phyloP scores from a whole-genome alignment of 2,329 filamentous ascomycete species.

The Clonostachys rhizophaga region DNA sequence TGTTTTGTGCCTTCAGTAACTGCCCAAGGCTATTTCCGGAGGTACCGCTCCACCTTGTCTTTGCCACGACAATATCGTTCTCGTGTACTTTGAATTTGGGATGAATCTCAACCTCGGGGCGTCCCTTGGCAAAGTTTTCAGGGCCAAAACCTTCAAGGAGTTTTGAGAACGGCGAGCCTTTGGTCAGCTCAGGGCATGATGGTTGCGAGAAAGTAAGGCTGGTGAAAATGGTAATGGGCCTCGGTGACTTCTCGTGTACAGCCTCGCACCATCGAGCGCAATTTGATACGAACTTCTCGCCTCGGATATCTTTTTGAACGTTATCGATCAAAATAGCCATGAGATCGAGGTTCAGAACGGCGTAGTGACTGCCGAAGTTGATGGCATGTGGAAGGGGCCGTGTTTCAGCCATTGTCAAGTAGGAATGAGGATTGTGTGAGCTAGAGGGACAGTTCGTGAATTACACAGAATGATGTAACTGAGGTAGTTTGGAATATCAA shows the following conservation, averaged over 20 bases:
- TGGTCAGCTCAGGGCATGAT: conserved; percentile 24
- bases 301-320: conserved; percentile 21
- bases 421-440: neutral
- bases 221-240: conserved; percentile 30
- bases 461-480: neutral
- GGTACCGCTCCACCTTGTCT: conserved; percentile 34
- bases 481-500: neutral
- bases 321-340: conserved; percentile 27
- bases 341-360: conserved; percentile 26
- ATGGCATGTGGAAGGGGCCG: neutral
- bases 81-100: conserved; percentile 19
- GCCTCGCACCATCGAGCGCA: conserved; percentile 28
- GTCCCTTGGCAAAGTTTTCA: conserved; percentile 14
- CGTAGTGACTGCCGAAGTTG: neutral
- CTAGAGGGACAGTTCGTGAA: neutral
- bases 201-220: conserved; percentile 24
- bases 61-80: conserved; percentile 28
- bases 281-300: conserved; percentile 22
- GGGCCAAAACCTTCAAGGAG: conserved; percentile 10
- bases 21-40: conserved; percentile 31
- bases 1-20: conserved; percentile 27
- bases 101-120: conserved; percentile 21
- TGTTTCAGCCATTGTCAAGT: neutral
- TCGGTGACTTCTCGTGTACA: conserved; percentile 22
- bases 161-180: conserved; percentile 23